These are phyloP conservation scores for Trapa bicornis DNA, from an alignment of 345 rosid genomes.

Conservation along the genomic window DNA sequence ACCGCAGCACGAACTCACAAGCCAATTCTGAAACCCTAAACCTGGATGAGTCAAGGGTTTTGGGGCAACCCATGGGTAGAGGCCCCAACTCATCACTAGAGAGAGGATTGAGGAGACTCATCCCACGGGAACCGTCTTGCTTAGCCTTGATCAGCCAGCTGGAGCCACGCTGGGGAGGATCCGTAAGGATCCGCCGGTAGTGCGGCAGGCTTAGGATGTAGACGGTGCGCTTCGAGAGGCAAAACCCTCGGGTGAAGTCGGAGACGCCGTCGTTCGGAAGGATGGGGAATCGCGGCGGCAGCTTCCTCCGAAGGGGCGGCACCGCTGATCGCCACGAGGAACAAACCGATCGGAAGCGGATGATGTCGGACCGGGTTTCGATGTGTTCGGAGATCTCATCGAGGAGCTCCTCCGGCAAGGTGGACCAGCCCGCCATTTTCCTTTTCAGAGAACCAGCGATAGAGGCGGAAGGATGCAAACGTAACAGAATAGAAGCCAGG, in stretches of 20 bases:
- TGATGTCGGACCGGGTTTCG: no score
- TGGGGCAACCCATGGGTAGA: constrained; percentile 36
- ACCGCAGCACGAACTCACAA: constrained; percentile 48
- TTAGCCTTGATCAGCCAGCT: constrained; percentile 65
- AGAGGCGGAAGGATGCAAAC: no score
- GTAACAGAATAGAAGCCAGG: no score
- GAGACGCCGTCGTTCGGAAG: no score
- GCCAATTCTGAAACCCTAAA: constrained; percentile 43
- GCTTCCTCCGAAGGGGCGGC: constrained; percentile 21
- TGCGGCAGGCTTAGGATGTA: constrained; percentile 35
- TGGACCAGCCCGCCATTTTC: no score
- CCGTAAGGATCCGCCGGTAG: constrained; percentile 9
- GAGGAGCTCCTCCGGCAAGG: no score
- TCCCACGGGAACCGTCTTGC: constrained; percentile 23
- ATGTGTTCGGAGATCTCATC: no score
- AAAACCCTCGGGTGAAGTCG: no score
- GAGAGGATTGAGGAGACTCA: constrained; percentile 54
- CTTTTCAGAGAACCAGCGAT: no score
- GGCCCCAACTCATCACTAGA: constrained; percentile 22
- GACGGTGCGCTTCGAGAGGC: constrained; percentile 52
- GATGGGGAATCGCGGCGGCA: constrained; percentile 29
- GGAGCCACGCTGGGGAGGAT: constrained; percentile 11
- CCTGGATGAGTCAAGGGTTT: constrained; percentile 30
- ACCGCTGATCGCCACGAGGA: constrained; percentile 64
- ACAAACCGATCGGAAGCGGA: background rate